phyloP scores from a whole-genome alignment of 495 filamentous ascomycete species.

The Penicillium atrosanguineum region DNA sequence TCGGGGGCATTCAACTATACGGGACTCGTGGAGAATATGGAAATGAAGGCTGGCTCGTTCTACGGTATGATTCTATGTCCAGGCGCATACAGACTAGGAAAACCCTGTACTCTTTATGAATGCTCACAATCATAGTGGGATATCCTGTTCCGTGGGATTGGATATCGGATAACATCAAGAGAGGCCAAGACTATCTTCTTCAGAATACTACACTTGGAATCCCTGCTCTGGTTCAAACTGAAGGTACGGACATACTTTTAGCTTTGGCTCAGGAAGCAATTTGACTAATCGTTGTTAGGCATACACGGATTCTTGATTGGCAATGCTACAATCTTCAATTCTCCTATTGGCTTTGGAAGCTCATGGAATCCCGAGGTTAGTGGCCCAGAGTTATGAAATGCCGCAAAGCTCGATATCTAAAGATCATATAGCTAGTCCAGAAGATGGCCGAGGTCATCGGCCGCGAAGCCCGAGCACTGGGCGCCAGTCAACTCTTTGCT shows the following conservation, averaged over 20 bases:
- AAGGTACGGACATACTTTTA: constrained; percentile 36
- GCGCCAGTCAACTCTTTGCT: constrained; percentile 67
- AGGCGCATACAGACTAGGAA: neutral
- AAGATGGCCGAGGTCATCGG: constrained; percentile 62
- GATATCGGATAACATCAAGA: constrained; percentile 57
- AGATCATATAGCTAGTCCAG: constrained; percentile 41
- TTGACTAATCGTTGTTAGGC: constrained; percentile 20
- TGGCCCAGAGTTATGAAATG: neutral
- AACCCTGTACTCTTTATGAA: neutral
- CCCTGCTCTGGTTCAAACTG: constrained; percentile 66
- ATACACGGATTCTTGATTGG: constrained; percentile 68
- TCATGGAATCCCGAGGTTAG: constrained; percentile 56
- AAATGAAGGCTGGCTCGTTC: constrained; percentile 59
- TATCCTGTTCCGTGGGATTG: constrained; percentile 60
- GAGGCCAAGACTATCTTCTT: constrained; percentile 61
- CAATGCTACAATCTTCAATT: constrained; percentile 75
- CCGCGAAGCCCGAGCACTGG: constrained; percentile 59
- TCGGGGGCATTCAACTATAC: constrained; percentile 59
- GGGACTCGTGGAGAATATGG: constrained; percentile 64
- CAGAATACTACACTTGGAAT: constrained; percentile 65
- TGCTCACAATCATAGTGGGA: constrained; percentile 44
- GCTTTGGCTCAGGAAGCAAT: neutral
- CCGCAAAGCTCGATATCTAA: neutral
- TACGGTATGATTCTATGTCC: constrained; percentile 40
- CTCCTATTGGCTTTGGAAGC: constrained; percentile 66